Conservation (phyloP, 306 rosid species). For the Inga oerstediana region DNA sequence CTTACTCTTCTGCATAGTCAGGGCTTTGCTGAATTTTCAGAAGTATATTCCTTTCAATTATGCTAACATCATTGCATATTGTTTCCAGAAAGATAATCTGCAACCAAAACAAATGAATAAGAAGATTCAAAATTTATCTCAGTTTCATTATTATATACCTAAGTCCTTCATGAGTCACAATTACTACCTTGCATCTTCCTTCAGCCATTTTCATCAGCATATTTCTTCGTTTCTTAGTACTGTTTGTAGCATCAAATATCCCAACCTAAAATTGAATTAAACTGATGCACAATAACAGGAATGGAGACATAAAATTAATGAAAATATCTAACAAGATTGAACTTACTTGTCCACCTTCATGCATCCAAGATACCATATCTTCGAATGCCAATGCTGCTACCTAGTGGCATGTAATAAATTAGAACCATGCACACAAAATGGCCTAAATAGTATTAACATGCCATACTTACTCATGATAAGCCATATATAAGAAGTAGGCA, state of each 20-base stretch:
- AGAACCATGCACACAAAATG: conserved; percentile 83
- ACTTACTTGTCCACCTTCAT: conserved; percentile 99
- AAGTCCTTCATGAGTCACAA: conserved; percentile 17
- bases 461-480: conserved; percentile 34
- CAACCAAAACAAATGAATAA: conserved; percentile 34
- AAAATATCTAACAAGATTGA: conserved; percentile 32
- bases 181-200: conserved; percentile 93
- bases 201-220: conserved; percentile 99
- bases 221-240: conserved; percentile 76
- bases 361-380: conserved; percentile 99
- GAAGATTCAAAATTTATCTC: conserved; percentile 22
- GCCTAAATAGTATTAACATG: conserved; percentile 64
- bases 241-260: conserved; percentile 98
- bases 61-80: conserved; percentile 85
- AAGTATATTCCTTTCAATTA: conserved; percentile 91
- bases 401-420: conserved; percentile 96
- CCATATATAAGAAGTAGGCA: conserved; percentile 31
- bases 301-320: conserved; percentile 18
- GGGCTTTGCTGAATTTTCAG: conserved; percentile 99
- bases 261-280: conserved; percentile 73
- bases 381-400: conserved; percentile 99
- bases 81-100: conserved; percentile 99
- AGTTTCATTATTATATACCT: conserved; percentile 23
- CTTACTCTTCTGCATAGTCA: conserved; percentile 99
- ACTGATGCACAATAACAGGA: conserved; percentile 20